Percentiles rank a stretch among this genome's conserved stretches.
Conservation (phyloP, 2,329 filamentous ascomycete genomes). For the Conoideocrella luteorostrata region DNA sequence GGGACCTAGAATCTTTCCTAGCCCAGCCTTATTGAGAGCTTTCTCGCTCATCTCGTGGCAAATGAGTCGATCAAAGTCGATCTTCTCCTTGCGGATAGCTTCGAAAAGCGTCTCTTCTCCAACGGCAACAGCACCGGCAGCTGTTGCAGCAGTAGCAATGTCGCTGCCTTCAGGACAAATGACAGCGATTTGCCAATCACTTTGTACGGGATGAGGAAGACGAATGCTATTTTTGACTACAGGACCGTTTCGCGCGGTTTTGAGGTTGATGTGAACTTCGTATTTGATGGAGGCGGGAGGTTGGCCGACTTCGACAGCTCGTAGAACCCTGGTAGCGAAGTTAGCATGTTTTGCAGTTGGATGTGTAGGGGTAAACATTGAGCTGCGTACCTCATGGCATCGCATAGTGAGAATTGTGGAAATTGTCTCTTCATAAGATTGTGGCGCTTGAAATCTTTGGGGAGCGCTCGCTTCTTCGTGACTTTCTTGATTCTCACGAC, state of each 20-base stretch:
- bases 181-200: slow-evolving; percentile 81
- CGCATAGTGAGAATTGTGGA: slow-evolving; percentile 70
- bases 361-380: not conserved
- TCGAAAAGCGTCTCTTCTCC: slow-evolving; percentile 85
- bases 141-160: slow-evolving; percentile 64
- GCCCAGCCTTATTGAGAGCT: slow-evolving; percentile 71
- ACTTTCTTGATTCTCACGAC: slow-evolving; percentile 43
- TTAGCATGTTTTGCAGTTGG: slow-evolving; percentile 1
- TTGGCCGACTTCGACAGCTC: slow-evolving; percentile 84
- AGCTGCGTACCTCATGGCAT: slow-evolving; percentile 73
- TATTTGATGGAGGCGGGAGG: slow-evolving; percentile 73
- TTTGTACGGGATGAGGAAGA: slow-evolving; percentile 84
- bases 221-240: slow-evolving; percentile 82
- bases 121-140: slow-evolving; percentile 73
- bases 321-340: slow-evolving; percentile 62
- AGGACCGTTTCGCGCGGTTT: slow-evolving; percentile 77
- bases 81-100: slow-evolving; percentile 62
- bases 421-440: slow-evolving; percentile 57
- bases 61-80: slow-evolving; percentile 84
- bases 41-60: slow-evolving; percentile 74
- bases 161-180: slow-evolving; percentile 79
- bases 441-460: slow-evolving; percentile 62
- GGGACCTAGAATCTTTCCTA: slow-evolving; percentile 80
- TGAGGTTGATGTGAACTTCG: slow-evolving; percentile 77
- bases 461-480: slow-evolving; percentile 51